Evolutionary conservation across 768 basidiomycete species (phyloP).

Genomic region (Suillus fuscotomentosus): DNA sequence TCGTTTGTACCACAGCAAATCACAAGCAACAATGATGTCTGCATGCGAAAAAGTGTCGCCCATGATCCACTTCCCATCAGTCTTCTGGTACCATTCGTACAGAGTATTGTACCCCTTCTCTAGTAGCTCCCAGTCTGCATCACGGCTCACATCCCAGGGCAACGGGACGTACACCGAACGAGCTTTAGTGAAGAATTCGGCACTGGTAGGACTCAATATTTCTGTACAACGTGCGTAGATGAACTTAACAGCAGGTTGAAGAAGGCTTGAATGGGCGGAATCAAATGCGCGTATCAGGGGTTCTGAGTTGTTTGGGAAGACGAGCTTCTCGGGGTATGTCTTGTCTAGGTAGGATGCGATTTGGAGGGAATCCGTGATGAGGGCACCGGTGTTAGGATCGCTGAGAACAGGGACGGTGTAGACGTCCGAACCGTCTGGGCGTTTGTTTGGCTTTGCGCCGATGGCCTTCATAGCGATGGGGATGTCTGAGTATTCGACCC

Average conservation of each 20-base stretch:
- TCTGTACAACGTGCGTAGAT: slow-evolving; percentile 21
- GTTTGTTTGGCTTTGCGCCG: slow-evolving; percentile 22
- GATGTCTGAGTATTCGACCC: slow-evolving; percentile 36
- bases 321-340: slow-evolving; percentile 30
- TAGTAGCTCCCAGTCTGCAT: slow-evolving; percentile 23
- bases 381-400: slow-evolving; percentile 28
- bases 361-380: slow-evolving; percentile 30
- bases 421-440: slow-evolving; percentile 15
- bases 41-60: slow-evolving; percentile 9
- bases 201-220: slow-evolving; percentile 34
- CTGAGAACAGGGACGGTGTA: slow-evolving; percentile 36
- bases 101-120: slow-evolving; percentile 15
- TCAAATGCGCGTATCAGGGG: slow-evolving; percentile 24
- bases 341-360: slow-evolving; percentile 38
- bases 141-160: slow-evolving; percentile 35
- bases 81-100: slow-evolving; percentile 21
- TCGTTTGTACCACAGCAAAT: slow-evolving; percentile 17
- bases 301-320: slow-evolving; percentile 24
- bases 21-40: slow-evolving; percentile 7
- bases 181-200: slow-evolving; percentile 37
- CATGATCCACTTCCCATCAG: slow-evolving; percentile 18
- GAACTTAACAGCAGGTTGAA: slow-evolving; percentile 8
- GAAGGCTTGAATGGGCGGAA: not conserved
- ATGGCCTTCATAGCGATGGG: slow-evolving; percentile 22
- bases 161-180: slow-evolving; percentile 32